Evolutionary conservation across 2,329 filamentous ascomycete genomes (phyloP), one percentile per base, ranked within the genome.

Genomic region (Aspergillus ruber): DNA sequence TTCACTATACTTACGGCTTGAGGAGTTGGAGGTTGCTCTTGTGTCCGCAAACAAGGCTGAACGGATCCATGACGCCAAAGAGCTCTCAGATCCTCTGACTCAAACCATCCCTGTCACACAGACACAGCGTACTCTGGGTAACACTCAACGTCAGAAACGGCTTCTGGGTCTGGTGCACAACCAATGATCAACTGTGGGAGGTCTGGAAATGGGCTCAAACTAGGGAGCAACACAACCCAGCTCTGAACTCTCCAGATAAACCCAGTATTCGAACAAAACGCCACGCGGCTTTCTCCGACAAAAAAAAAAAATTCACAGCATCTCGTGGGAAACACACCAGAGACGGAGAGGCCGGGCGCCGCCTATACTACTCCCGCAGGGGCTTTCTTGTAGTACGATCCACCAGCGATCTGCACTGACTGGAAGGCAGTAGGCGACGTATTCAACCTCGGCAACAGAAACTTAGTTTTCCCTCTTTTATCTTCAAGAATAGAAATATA

Each of bases 1-100:
- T 23, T 42, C 46, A 50, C 53, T 44, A 48, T 52, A 66, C 66
- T 59, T 56, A 69, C 66, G 65, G 66, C 40, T 64, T 61, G 45
- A 68, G 47, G 33, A 62, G 38, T 47, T 56, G 59, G 44, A 48
- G 54, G 50, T 52, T 46, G 25, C 54, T 53, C 39, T 54, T 58
- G 50, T 56, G 50, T 50, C 50, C 51, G 47, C 52, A 51, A 53
- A 48, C 53, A 36, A 55, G 54, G 47, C 52, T 50, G 50, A 47
- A 48, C 51, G 55, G 48, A 52, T 61, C 57, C 63, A 67, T 67
- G 44, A 48, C 50, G 52, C 48, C 50, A 46, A 44, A 49, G 25
- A 29, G 25, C 25, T 29, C 25, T 29, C 25, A 29, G 51, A 49
- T 39, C 41, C 36, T 39, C 36, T 39, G 40, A 23, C 48, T 56